Base-by-base conservation (phyloP, 2,329 filamentous ascomycete genomes). In the Trichoderma citrinoviride region DNA sequence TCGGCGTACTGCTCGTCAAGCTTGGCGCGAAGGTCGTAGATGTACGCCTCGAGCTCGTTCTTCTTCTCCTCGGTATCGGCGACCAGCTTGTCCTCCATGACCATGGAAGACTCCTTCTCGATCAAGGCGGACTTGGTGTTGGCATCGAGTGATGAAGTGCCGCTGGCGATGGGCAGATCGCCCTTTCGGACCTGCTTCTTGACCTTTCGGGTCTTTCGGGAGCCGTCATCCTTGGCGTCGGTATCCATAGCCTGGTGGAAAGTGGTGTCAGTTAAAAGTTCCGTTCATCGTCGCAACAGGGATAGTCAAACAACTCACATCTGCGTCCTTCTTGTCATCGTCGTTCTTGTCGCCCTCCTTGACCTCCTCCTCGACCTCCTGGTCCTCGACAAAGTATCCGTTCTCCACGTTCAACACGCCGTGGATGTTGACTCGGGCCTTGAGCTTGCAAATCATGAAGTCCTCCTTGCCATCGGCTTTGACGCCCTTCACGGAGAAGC, bases 361-460 rank as follows among this genome's bases (percentile, higher is more conserved):
- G 68, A 97, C 83, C 68, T 94, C 92, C 82, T 97, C 93, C 82
- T 99, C 95, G 64, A 98, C 89, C 80, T 99, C 95, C 75, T 96
- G 88, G 76, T 99, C 95, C 82, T 99, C 95, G 61, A 99, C 95
- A 74, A 92, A 98, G 84, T 99, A 99, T 67, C 93, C 95, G 68
- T 89, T 93, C 83, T 99, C 95, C 43, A 99, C 90, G 76, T 98
- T 98, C 70, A 99, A 84, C 66, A 99, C 87, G 78, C 95, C 95
- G 82, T 98, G 93, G 69, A 98, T 87, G 81, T 99, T 99, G 64
- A 99, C 87, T 69, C 95, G 89, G 54, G 95, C 94, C 87, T 98
- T 98, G 68, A 99, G 89, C 84, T 99, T 99, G 90, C 95, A 99
- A 74, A 98, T 96, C 94, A 99, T 98, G 79, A 98, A 99, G 77